Conservation (phyloP, 768 basidiomycete species). For the Lactarius tabidus region DNA sequence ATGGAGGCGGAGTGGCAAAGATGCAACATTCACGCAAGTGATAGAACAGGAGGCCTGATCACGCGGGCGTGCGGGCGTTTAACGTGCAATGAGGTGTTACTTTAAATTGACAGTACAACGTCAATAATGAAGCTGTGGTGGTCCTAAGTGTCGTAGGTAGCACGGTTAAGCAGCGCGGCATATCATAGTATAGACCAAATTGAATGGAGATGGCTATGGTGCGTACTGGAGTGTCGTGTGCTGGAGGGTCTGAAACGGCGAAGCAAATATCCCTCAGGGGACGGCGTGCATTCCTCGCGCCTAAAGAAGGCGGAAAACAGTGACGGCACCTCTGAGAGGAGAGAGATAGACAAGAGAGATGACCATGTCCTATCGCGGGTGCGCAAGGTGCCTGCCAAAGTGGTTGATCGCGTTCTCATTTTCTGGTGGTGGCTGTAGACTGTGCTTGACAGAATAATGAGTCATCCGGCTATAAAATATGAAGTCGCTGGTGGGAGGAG, state of each 20-base stretch:
- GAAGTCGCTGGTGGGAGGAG: neutral
- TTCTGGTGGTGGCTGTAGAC: neutral
- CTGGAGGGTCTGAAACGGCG: neutral
- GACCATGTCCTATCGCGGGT: neutral
- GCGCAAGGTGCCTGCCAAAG: constrained; percentile 8
- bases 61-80: constrained; percentile 1
- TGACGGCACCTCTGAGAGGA: neutral
- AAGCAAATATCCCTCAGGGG: neutral
- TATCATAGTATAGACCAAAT: neutral
- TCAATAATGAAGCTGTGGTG: neutral
- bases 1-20: neutral
- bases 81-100: neutral
- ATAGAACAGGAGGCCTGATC: neutral
- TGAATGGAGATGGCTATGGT: neutral
- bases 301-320: neutral
- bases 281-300: neutral
- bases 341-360: neutral
- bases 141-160: neutral
- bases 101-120: neutral
- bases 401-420: neutral
- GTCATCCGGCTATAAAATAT: neutral
- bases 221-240: neutral
- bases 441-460: neutral
- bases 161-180: neutral
- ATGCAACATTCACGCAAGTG: neutral